Evolutionary conservation across 2,329 filamentous ascomycete genomes (phyloP).

Genomic region (Sordariomycetes sp.): DNA sequence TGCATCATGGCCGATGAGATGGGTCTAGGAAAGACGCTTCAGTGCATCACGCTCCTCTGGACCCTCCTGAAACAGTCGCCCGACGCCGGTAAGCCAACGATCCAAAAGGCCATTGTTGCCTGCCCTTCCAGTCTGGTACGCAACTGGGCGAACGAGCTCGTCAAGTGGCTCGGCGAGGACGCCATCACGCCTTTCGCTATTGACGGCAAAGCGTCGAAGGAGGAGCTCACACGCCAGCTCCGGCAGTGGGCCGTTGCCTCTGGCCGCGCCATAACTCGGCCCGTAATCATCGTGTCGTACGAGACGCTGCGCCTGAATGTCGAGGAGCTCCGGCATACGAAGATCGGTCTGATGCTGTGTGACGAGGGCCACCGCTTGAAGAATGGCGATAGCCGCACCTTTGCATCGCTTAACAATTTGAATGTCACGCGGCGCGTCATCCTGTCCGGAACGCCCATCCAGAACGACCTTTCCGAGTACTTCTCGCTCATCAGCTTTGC

Average conservation of each 20-base stretch:
- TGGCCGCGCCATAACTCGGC: constrained; percentile 78
- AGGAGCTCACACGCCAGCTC: constrained; percentile 79
- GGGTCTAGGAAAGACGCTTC: constrained; percentile 92
- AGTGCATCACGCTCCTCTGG: constrained; percentile 96
- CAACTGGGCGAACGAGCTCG: constrained; percentile 95
- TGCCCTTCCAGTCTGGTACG: constrained; percentile 93
- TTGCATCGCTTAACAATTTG: constrained; percentile 76
- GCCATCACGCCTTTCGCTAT: constrained; percentile 90
- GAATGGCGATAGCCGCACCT: constrained; percentile 93
- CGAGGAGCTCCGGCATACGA: constrained; percentile 76
- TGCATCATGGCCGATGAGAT: constrained; percentile 99
- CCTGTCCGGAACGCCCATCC: constrained; percentile 90
- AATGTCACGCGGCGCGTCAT: constrained; percentile 90
- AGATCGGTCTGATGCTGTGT: constrained; percentile 85
- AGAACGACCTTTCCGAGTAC: constrained; percentile 97
- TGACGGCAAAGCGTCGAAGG: constrained; percentile 90
- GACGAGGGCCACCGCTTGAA: constrained; percentile 96
- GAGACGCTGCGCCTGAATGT: constrained; percentile 88
- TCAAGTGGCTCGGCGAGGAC: constrained; percentile 91
- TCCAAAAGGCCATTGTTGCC: constrained; percentile 93
- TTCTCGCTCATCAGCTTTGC: constrained; percentile 94
- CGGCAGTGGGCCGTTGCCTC: constrained; percentile 89
- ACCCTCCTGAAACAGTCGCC: constrained; percentile 91
- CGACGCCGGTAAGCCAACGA: constrained; percentile 83
- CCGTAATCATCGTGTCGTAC: constrained; percentile 95